Evolutionary conservation across 2,329 filamentous ascomycete species (phyloP).

Genomic region (Geosmithia flava): DNA sequence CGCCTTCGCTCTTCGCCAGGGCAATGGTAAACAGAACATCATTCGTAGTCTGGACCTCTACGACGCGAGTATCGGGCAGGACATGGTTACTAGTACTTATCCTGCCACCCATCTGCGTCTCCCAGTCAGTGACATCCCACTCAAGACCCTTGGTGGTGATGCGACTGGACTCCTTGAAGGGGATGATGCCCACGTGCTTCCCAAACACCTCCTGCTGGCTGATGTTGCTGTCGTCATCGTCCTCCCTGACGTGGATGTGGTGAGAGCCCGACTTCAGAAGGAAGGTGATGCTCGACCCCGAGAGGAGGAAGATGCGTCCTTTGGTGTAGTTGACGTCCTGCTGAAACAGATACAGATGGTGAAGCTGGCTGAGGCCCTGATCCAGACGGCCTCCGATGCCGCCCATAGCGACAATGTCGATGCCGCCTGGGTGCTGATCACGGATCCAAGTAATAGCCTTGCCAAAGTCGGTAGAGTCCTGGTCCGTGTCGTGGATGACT

Average conservation of each 20-base stretch:
- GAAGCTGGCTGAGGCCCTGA: constrained; percentile 79
- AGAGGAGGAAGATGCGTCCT: constrained; percentile 65
- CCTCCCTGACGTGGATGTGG: constrained; percentile 49
- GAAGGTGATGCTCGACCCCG: constrained; percentile 70
- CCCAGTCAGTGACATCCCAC: constrained; percentile 83
- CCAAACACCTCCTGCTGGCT: constrained; percentile 45
- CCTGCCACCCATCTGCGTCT: constrained; percentile 60
- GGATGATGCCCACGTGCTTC: constrained; percentile 76
- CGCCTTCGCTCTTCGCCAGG: constrained; percentile 25
- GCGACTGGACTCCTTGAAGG: constrained; percentile 63
- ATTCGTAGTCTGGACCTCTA: constrained; percentile 49
- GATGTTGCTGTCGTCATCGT: constrained; percentile 19
- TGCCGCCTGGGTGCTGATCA: constrained; percentile 11
- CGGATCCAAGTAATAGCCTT: constrained; percentile 61
- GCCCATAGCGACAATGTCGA: constrained; percentile 69
- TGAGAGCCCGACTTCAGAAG: constrained; percentile 61
- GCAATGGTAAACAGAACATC: constrained; percentile 68
- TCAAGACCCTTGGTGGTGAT: constrained; percentile 73
- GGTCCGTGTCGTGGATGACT: constrained; percentile 62
- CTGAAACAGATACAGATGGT: constrained; percentile 65
- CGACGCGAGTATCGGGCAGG: constrained; percentile 39
- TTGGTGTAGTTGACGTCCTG: constrained; percentile 30
- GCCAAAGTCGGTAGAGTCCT: constrained; percentile 82
- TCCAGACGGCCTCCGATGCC: constrained; percentile 85
- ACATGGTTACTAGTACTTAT: constrained; percentile 77